A percentile compares a stretch with the other conserved stretches of the same genome.
Conservation (phyloP, 176 grass and related monocot species). For the Zoysia pacifica region DNA sequence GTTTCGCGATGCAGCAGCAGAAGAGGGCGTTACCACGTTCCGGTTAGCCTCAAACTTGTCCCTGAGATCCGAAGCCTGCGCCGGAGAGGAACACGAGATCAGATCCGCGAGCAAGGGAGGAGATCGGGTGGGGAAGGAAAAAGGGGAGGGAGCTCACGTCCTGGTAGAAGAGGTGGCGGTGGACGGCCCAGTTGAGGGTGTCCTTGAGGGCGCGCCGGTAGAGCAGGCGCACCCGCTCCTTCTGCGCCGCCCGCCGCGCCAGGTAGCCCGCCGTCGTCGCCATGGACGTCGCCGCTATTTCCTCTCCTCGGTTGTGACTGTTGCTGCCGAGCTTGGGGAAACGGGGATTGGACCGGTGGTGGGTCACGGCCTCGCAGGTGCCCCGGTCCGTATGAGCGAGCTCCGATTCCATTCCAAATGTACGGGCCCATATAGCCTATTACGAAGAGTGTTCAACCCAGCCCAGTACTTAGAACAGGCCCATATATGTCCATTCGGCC, state of each 20-base stretch:
- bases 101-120: constrained; percentile 29
- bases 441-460: too few species aligned
- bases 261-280: constrained; percentile 76
- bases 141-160: constrained; percentile 38
- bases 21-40: constrained; percentile 62
- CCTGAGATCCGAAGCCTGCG: constrained; percentile 89
- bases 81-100: constrained; percentile 18
- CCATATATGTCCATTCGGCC: too few species aligned
- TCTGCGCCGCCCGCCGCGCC: constrained; percentile 73
- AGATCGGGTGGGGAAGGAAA: neutral
- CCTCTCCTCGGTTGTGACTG: neutral
- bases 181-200: constrained; percentile 96
- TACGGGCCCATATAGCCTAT: too few species aligned
- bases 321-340: neutral
- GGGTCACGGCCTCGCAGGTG: too few species aligned
- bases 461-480: too few species aligned
- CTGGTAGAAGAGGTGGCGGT: constrained; percentile 97
- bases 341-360: neutral
- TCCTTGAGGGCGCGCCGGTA: constrained; percentile 92
- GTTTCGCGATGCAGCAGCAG: neutral
- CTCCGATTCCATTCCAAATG: too few species aligned
- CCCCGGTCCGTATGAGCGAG: too few species aligned
- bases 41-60: constrained; percentile 91
- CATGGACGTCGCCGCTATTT: constrained; percentile 47
- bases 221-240: constrained; percentile 91